Evolutionary conservation across 2,329 filamentous ascomycete genomes (phyloP), one percentile per base, ranked within the genome.

Genomic region (Triangularia verruculosa): DNA sequence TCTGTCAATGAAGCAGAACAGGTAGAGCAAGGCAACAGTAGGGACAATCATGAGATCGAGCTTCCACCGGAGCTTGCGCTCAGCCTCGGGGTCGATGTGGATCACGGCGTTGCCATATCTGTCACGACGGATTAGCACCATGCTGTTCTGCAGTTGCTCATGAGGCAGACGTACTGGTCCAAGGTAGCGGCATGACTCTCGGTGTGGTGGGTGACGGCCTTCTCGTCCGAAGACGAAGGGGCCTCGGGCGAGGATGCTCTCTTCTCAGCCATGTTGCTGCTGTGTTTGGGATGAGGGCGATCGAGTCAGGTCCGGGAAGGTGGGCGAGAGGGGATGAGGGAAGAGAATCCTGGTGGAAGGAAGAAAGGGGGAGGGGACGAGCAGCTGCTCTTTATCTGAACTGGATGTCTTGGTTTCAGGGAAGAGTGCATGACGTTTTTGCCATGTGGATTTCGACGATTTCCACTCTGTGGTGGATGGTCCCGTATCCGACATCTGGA

Each of bases 1-100:
- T 30, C 88, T 80, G 71, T 90, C 88, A 64, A 90, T 89, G 74
- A 89, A 90, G 75, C 87, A 89, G 71, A 90, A 89, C 0, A 90
- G 77, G 68, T 90, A 90, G 17, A 90, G 77, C 1, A 89, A 63
- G 0, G 86, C 78, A 0, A 89, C 84, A 0, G 86, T 88, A 0
- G 88, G 88, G 0, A 89, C 78, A 59, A 89, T 80, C 69, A 80
- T 84, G 4, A 84, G 69, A 69, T 90, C 88, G 55, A 90, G 86
- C 73, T 90, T 90, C 63, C 72, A 74, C 3, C 85, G 78, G 17
- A 90, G 78, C 55, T 77, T 81, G 11, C 78, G 74, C 72, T 89
- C 87, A 4, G 83, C 84, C 20, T 76, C 78, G 25, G 77, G 76
- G 67, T 89, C 86, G 69, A 89, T 84, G 53, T 80, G 69, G 24